Evolutionary conservation across 352 stramenopile genomes (phyloP).

Genomic region (Pseudoperonospora humuli): DNA sequence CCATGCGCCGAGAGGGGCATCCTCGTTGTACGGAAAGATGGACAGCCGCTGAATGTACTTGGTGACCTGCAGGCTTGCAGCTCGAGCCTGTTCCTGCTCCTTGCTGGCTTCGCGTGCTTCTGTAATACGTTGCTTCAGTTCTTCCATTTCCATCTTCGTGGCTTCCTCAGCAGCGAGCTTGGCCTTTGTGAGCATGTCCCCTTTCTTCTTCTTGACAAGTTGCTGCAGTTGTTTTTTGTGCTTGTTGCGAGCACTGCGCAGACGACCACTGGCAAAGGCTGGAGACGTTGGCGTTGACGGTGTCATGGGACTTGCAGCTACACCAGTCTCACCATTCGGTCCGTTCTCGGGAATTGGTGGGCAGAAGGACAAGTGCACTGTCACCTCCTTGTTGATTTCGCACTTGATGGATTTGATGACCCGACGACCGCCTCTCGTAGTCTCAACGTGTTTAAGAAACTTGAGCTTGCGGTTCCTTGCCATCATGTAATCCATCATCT

Average conservation of each 20-base stretch:
- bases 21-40: slow-evolving; percentile 75
- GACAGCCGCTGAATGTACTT: slow-evolving; percentile 83
- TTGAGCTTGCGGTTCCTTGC: slow-evolving; percentile 83
- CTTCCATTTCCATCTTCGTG: slow-evolving; percentile 84
- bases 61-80: slow-evolving; percentile 66
- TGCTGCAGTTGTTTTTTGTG: slow-evolving; percentile 78
- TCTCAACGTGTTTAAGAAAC: slow-evolving; percentile 85
- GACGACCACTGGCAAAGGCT: slow-evolving; percentile 52
- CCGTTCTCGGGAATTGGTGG: slow-evolving; percentile 74
- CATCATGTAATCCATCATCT: slow-evolving; percentile 89
- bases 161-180: slow-evolving; percentile 80
- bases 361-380: slow-evolving; percentile 73
- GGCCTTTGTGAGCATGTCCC: slow-evolving; percentile 81
- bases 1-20: slow-evolving; percentile 68
- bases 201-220: slow-evolving; percentile 83
- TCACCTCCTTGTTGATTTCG: slow-evolving; percentile 84
- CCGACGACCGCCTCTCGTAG: slow-evolving; percentile 70
- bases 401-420: slow-evolving; percentile 83
- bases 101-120: slow-evolving; percentile 72
- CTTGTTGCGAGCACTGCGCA: slow-evolving; percentile 77
- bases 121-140: slow-evolving; percentile 73
- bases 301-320: slow-evolving; percentile 81
- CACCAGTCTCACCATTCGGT: slow-evolving; percentile 69
- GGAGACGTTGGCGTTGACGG: slow-evolving; percentile 78
- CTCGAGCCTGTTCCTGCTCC: slow-evolving; percentile 69